Conservation (phyloP, 2,329 filamentous ascomycete species). For the Colletotrichum lindemuthianum region DNA sequence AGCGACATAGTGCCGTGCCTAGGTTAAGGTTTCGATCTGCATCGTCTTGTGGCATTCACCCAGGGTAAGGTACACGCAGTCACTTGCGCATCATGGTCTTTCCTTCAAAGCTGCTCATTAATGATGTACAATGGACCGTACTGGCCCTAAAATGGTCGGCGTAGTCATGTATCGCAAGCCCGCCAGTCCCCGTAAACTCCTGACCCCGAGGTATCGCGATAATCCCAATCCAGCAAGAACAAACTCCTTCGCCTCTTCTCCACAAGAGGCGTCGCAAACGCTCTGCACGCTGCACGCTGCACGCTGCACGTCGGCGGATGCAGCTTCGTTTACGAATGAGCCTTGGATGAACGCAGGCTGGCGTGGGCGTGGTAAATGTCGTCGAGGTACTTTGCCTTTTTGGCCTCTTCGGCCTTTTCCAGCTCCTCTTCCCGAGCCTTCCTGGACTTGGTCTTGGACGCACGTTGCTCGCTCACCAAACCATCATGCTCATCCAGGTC, state of each 20-base stretch:
- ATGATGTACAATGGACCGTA: too few species aligned
- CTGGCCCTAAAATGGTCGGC: too few species aligned
- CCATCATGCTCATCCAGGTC: constrained; percentile 18
- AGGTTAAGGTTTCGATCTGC: too few species aligned
- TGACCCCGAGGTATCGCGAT: constrained; percentile 26
- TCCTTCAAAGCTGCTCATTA: neutral
- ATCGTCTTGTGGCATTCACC: too few species aligned
- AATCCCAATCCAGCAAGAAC: constrained; percentile 7
- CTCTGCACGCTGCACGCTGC: too few species aligned
- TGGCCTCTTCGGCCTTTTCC: constrained; percentile 29
- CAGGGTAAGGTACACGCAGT: too few species aligned
- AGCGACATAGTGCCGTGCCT: too few species aligned
- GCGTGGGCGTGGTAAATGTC: constrained; percentile 28
- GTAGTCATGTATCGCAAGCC: too few species aligned
- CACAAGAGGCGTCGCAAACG: too few species aligned
- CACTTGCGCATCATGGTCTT: neutral
- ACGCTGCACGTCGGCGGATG: too few species aligned
- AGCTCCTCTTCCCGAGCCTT: constrained; percentile 28
- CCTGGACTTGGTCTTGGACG: constrained; percentile 8
- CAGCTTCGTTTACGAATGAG: neutral
- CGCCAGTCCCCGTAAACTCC: constrained; percentile 20
- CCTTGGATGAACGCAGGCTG: constrained; percentile 26
- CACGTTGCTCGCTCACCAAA: constrained; percentile 25
- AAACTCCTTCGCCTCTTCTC: constrained; percentile 15
- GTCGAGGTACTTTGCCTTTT: constrained; percentile 32